phyloP scores from a whole-genome alignment of 345 rosid genomes.

The Erodium maritimum region DNA sequence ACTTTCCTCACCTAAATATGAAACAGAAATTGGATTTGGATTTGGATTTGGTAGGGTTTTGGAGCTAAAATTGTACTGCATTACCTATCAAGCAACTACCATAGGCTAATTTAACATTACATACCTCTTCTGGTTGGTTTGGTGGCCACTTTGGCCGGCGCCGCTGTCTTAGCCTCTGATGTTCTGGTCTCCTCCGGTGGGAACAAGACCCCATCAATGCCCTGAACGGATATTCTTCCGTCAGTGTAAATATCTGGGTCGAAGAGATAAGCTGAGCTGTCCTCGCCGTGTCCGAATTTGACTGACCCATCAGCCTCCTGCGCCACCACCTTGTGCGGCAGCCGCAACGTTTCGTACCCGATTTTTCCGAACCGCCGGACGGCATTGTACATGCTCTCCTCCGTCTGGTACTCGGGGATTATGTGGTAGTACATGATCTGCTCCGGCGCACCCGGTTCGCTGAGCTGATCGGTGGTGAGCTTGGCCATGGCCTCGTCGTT shows the following conservation, averaged over 20 bases:
- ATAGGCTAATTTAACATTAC: too few species aligned
- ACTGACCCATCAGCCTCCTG: slow-evolving; percentile 97
- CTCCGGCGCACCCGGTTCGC: slow-evolving; percentile 96
- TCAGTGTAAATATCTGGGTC: slow-evolving; percentile 95
- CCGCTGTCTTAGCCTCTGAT: slow-evolving; percentile 21
- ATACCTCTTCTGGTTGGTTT: slow-evolving; percentile 76
- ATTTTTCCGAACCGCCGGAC: slow-evolving; percentile 86
- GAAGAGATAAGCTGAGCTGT: slow-evolving; percentile 53
- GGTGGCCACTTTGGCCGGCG: slow-evolving; percentile 41
- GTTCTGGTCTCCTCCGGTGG: slow-evolving; percentile 44
- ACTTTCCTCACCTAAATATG: too few species aligned
- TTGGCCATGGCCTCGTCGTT: slow-evolving; percentile 98
- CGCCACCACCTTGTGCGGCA: slow-evolving; percentile 78
- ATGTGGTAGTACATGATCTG: slow-evolving; percentile 82
- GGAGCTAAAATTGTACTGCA: too few species aligned
- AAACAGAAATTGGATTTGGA: too few species aligned
- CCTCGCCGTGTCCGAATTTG: slow-evolving; percentile 64
- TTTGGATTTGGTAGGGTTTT: too few species aligned
- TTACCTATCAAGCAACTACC: too few species aligned
- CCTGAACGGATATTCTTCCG: slow-evolving; percentile 88
- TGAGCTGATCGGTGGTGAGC: slow-evolving; percentile 74
- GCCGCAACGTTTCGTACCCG: slow-evolving; percentile 62
- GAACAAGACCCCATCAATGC: slow-evolving; percentile 77
- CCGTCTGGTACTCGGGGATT: slow-evolving; percentile 44
- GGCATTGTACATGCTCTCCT: slow-evolving; percentile 19